These are phyloP conservation scores for Pezicula carpinea DNA, from an alignment of 2,329 filamentous ascomycete species.

Conservation along the genomic window DNA sequence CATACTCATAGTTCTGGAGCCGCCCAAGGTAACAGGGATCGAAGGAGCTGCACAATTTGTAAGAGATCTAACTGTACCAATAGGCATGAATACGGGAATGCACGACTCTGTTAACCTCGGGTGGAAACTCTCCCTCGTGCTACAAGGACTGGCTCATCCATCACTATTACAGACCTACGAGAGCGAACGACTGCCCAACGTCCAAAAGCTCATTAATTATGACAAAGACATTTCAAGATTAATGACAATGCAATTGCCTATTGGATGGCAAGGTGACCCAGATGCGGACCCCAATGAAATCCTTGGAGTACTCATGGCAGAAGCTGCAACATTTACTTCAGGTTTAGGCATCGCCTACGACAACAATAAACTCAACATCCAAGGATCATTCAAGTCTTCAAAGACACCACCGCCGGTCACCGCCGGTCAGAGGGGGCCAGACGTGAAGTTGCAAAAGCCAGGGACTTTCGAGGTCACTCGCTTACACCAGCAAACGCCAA, in stretches of 20 bases:
- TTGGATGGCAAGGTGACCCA: slow-evolving; percentile 36
- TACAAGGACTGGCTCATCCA: slow-evolving; percentile 38
- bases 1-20: slow-evolving; percentile 60
- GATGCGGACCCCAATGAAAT: slow-evolving; percentile 38
- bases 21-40: slow-evolving; percentile 39
- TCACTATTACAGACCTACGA: slow-evolving; percentile 49
- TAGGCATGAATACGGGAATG: slow-evolving; percentile 47
- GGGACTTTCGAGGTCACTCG: slow-evolving; percentile 39
- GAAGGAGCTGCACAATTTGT: too few relatives aligned
- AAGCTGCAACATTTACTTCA: slow-evolving; percentile 57
- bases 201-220: slow-evolving; percentile 35
- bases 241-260: slow-evolving; percentile 36
- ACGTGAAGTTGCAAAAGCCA: slow-evolving; percentile 39
- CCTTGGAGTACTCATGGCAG: slow-evolving; percentile 50
- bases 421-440: slow-evolving; percentile 41
- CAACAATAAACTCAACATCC: slow-evolving; percentile 39
- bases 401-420: slow-evolving; percentile 17
- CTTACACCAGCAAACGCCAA: slow-evolving; percentile 40
- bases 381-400: slow-evolving; percentile 18
- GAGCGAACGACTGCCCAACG: slow-evolving; percentile 40
- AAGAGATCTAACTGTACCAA: too few relatives aligned
- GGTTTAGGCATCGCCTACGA: slow-evolving; percentile 55
- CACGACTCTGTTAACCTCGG: slow-evolving; percentile 59
- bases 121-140: slow-evolving; percentile 51
- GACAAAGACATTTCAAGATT: slow-evolving; percentile 34